phyloP scores from a whole-genome alignment of 2,329 filamentous ascomycete genomes.

The Exophiala calicioides region DNA sequence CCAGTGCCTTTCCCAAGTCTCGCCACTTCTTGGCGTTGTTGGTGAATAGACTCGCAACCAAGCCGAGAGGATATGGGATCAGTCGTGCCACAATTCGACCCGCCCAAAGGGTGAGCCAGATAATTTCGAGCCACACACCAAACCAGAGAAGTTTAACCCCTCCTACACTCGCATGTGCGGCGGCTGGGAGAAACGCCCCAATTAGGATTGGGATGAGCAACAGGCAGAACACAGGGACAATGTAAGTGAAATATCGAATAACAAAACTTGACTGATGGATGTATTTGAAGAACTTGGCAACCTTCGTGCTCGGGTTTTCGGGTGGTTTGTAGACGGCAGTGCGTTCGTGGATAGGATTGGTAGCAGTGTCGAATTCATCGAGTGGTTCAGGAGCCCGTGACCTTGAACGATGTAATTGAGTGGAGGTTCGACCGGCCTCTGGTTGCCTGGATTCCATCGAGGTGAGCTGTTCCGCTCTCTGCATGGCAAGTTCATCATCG shows the following conservation, averaged over 20 bases:
- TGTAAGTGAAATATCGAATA: slow-evolving; percentile 71
- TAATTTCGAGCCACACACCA: slow-evolving; percentile 88
- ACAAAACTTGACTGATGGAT: slow-evolving; percentile 66
- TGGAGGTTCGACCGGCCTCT: slow-evolving; percentile 33
- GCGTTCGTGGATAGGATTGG: slow-evolving; percentile 69
- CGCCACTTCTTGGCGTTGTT: slow-evolving; percentile 92
- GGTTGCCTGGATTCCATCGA: slow-evolving; percentile 39
- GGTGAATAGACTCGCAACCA: slow-evolving; percentile 73
- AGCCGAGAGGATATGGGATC: slow-evolving; percentile 62
- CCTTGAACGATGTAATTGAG: slow-evolving; percentile 54
- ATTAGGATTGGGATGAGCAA: slow-evolving; percentile 69
- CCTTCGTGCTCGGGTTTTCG: slow-evolving; percentile 60
- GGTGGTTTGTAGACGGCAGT: slow-evolving; percentile 65
- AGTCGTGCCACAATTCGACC: slow-evolving; percentile 66
- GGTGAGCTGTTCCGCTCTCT: slow-evolving; percentile 64
- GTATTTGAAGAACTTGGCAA: slow-evolving; percentile 66
- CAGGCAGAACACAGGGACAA: slow-evolving; percentile 63
- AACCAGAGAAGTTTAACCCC: slow-evolving; percentile 86
- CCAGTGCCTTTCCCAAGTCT: slow-evolving; percentile 81
- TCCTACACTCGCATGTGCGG: slow-evolving; percentile 64
- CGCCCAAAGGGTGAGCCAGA: slow-evolving; percentile 90
- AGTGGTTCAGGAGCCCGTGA: slow-evolving; percentile 58
- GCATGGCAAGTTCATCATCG: slow-evolving; percentile 66
- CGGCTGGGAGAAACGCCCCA: slow-evolving; percentile 57
- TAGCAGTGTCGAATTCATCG: slow-evolving; percentile 68